A percentile compares a stretch with the other conserved stretches of the same genome.
These are phyloP conservation scores for Coprinopsis cinerea DNA, from an alignment of 768 basidiomycete genomes.

Conservation along the genomic window DNA sequence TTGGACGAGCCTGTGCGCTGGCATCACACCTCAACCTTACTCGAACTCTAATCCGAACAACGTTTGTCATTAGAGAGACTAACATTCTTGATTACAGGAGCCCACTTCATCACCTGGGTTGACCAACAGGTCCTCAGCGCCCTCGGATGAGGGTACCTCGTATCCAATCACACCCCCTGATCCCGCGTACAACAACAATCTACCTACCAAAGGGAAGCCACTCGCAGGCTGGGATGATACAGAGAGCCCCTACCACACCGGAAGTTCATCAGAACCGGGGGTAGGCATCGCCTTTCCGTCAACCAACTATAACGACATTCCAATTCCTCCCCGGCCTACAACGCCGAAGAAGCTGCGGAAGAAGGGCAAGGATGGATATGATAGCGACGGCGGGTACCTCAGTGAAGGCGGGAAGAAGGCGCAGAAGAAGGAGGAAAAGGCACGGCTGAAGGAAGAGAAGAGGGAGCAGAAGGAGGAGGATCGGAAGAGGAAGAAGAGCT, in stretches of 20 bases:
- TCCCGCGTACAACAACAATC: not conserved
- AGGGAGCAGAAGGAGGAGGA: conserved; percentile 17
- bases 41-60: conserved; percentile 7
- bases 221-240: conserved; percentile 1
- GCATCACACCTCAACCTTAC: too few species aligned
- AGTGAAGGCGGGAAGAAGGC: conserved; percentile 34
- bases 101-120: conserved; percentile 23
- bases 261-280: not conserved
- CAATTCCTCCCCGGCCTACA: conserved; percentile 20
- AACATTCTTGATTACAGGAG: conserved; percentile 14
- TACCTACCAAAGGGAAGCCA: conserved; percentile 7
- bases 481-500: conserved; percentile 10
- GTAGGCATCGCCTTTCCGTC: conserved; percentile 7
- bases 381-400: conserved; percentile 47
- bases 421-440: conserved; percentile 18
- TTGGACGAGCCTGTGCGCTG: too few species aligned
- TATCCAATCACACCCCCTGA: conserved; percentile 12
- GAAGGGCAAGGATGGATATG: conserved; percentile 40
- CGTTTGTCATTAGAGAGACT: conserved; percentile 3
- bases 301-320: conserved; percentile 2
- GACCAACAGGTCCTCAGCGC: conserved; percentile 29
- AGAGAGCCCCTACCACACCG: not conserved
- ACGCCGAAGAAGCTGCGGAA: conserved; percentile 37
- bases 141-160: conserved; percentile 27
- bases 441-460: conserved; percentile 18